Conservation (phyloP, 2,329 filamentous ascomycete species). For the Eutypella sp. region DNA sequence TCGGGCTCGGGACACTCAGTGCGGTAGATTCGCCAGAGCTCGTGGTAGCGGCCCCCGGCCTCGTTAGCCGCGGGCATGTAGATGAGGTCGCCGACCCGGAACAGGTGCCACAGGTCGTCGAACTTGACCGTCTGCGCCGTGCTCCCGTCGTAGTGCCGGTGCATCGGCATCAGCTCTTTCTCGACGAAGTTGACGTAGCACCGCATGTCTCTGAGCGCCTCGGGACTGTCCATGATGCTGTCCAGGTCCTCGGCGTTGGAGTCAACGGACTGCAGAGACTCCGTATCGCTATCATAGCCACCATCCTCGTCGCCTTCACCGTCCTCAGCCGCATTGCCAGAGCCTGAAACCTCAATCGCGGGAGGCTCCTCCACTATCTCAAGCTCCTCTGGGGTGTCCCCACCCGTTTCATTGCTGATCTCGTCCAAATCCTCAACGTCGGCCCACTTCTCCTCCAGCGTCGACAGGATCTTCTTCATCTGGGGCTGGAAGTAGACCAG, state of each 20-base stretch:
- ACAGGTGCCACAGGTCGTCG: constrained; percentile 38
- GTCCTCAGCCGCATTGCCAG: constrained; percentile 8
- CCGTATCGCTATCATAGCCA: constrained; percentile 22
- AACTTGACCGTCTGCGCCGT: constrained; percentile 30
- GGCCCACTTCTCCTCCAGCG: constrained; percentile 37
- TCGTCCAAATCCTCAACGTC: constrained; percentile 31
- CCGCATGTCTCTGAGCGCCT: constrained; percentile 36
- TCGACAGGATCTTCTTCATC: constrained; percentile 33
- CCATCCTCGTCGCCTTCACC: constrained; percentile 8
- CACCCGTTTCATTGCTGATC: constrained; percentile 16
- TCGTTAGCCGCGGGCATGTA: constrained; percentile 33
- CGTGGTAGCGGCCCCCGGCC: constrained; percentile 31
- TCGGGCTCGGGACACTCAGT: constrained; percentile 26
- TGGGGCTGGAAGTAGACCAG: constrained; percentile 37
- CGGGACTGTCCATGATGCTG: constrained; percentile 32
- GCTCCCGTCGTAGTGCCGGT: constrained; percentile 22
- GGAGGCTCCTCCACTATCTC: constrained; percentile 20
- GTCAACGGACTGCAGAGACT: constrained; percentile 31
- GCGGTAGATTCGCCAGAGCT: constrained; percentile 35
- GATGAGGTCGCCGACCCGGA: constrained; percentile 35
- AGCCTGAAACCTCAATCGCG: constrained; percentile 8
- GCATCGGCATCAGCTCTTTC: constrained; percentile 34
- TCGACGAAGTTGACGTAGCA: constrained; percentile 41
- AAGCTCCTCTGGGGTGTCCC: constrained; percentile 22
- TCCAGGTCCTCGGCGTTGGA: constrained; percentile 32